Percentiles rank a stretch among this genome's conserved stretches.
phyloP scores from a whole-genome alignment of 2,329 filamentous ascomycete genomes.

The Ophiostoma australiae region DNA sequence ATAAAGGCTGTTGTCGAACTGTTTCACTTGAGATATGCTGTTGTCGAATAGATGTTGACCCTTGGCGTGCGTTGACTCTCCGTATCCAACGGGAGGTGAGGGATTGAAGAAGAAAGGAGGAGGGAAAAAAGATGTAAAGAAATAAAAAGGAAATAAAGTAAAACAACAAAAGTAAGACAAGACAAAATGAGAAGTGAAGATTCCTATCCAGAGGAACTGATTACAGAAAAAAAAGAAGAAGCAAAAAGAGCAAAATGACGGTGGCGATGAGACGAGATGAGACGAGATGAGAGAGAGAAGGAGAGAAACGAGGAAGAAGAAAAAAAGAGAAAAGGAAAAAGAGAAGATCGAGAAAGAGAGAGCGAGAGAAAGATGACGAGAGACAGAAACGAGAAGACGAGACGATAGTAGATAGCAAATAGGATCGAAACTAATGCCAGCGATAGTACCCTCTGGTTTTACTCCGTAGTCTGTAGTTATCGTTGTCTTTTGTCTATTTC shows the following conservation, averaged over 20 bases:
- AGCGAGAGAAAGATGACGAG: neutral
- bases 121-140: neutral
- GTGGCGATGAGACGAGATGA: neutral
- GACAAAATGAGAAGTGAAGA: neutral
- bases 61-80: neutral
- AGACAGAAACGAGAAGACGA: neutral
- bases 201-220: too few relatives aligned
- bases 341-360: neutral
- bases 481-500: neutral
- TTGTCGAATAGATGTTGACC: neutral
- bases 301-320: neutral
- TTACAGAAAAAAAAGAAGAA: neutral
- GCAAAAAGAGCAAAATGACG: neutral
- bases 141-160: neutral
- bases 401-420: neutral
- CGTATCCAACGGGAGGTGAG: constrained; percentile 14
- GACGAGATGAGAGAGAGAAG: neutral
- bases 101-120: neutral
- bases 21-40: neutral
- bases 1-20: neutral
- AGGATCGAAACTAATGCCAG: neutral
- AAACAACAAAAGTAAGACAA: neutral
- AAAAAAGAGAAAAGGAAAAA: neutral
- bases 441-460: neutral
- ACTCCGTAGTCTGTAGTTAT: neutral